phyloP scores from a whole-genome alignment of 768 basidiomycete genomes.

The Roridomyces roridus region DNA sequence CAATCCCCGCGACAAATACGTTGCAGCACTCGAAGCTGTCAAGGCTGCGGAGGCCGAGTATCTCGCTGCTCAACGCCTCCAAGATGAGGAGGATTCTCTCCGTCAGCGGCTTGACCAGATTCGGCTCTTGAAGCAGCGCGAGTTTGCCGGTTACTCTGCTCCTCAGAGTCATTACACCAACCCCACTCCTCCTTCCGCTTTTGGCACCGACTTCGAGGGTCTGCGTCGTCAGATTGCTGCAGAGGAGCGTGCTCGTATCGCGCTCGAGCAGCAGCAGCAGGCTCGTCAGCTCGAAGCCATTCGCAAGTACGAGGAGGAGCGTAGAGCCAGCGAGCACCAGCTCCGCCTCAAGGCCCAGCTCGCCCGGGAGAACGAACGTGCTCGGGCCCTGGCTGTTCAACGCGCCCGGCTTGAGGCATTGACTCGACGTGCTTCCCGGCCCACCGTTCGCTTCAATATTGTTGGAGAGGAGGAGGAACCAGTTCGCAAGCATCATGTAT shows the following conservation, averaged over 20 bases:
- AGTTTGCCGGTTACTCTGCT: background rate
- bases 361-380: slow-evolving; percentile 14
- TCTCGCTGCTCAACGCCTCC: slow-evolving; percentile 38
- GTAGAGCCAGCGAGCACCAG: slow-evolving; percentile 7
- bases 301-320: slow-evolving; percentile 20
- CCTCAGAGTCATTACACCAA: background rate
- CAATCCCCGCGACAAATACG: slow-evolving; percentile 43
- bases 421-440: background rate
- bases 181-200: background rate
- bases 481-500: slow-evolving; percentile 3
- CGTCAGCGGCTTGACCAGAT: slow-evolving; percentile 32
- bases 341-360: slow-evolving; percentile 6
- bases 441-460: slow-evolving; percentile 3
- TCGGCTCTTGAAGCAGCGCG: slow-evolving; percentile 21
- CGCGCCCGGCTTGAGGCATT: slow-evolving; percentile 7
- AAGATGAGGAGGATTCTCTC: slow-evolving; percentile 39
- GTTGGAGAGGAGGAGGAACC: background rate
- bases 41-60: slow-evolving; percentile 45
- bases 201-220: slow-evolving; percentile 12
- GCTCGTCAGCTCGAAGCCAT: slow-evolving; percentile 23
- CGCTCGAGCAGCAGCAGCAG: slow-evolving; percentile 20
- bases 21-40: slow-evolving; percentile 42
- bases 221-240: slow-evolving; percentile 18
- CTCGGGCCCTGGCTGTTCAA: slow-evolving; percentile 12
- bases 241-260: slow-evolving; percentile 17